Percentiles rank a stretch among this genome's conserved stretches.
These are phyloP conservation scores for Baeospora myosura DNA, from an alignment of 1,284 basidiomycete genomes.

Conservation along the genomic window DNA sequence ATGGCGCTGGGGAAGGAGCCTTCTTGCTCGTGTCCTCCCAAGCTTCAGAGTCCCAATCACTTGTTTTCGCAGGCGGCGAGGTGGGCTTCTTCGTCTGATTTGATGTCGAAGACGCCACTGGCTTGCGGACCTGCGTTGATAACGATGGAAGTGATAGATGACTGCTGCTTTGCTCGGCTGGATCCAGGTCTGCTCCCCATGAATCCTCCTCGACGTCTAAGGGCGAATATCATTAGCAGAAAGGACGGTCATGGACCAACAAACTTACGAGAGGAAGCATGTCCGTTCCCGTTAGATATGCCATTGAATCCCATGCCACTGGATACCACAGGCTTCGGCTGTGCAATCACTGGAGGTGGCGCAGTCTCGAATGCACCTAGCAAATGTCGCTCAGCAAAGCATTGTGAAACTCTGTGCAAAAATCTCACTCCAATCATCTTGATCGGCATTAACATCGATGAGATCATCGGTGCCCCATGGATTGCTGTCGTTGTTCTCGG, in stretches of 20 bases:
- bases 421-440: slow-evolving; percentile 83
- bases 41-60: slow-evolving; percentile 16
- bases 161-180: no score
- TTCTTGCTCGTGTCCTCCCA: slow-evolving; percentile 16
- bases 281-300: no score
- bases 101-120: slow-evolving; percentile 8
- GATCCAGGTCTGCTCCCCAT: no score
- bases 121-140: slow-evolving; percentile 6
- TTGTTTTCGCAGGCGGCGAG: slow-evolving; percentile 7
- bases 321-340: slow-evolving; percentile 21
- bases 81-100: no score
- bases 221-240: no score
- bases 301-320: no score
- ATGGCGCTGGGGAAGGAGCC: slow-evolving; percentile 11
- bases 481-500: slow-evolving; percentile 35
- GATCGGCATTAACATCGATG: slow-evolving; percentile 87
- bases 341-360: slow-evolving; percentile 23
- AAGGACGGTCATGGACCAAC: no score
- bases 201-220: no score
- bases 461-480: slow-evolving; percentile 73
- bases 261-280: no score
- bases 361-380: slow-evolving; percentile 81
- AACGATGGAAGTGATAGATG: no score
- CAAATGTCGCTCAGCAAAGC: slow-evolving; percentile 6
- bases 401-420: background rate